phyloP scores from a whole-genome alignment of 2,329 filamentous ascomycete species.

The Ceratocystis lukuohia region DNA sequence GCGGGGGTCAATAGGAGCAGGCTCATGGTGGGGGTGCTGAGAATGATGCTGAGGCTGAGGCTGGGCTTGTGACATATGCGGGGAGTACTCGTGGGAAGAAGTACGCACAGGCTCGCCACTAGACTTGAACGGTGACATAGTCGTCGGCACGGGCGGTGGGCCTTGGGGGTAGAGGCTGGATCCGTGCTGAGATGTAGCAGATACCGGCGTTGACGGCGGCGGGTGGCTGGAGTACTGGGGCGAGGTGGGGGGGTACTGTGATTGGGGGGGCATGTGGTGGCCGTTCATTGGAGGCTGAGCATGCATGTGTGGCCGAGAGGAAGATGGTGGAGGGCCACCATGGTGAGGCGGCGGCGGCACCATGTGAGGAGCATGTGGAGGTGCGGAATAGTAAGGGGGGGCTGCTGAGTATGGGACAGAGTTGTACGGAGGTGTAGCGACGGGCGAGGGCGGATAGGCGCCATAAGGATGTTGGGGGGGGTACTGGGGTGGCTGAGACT shows the following conservation, averaged over 20 bases:
- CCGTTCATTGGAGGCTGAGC: constrained; percentile 24
- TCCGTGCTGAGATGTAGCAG: constrained; percentile 21
- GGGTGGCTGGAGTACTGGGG: constrained; percentile 23
- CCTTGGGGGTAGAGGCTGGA: constrained; percentile 17
- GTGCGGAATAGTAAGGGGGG: constrained; percentile 23
- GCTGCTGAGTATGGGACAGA: constrained; percentile 30
- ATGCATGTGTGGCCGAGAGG: constrained; percentile 18
- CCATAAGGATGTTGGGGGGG: constrained; percentile 27
- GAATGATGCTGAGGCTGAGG: constrained; percentile 21
- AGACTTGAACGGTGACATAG: constrained; percentile 18
- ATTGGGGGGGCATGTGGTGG: constrained; percentile 24
- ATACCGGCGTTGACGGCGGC: constrained; percentile 24
- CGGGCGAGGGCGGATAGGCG: constrained; percentile 34
- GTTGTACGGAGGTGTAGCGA: constrained; percentile 39
- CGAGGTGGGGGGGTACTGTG: constrained; percentile 26
- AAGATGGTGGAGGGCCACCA: constrained; percentile 1
- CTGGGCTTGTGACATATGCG: constrained; percentile 29
- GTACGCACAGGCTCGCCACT: constrained; percentile 15
- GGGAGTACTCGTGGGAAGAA: constrained; percentile 27
- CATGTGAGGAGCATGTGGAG: constrained; percentile 23
- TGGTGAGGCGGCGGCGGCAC: constrained; percentile 22
- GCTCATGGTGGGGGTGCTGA: constrained; percentile 23
- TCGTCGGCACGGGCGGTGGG: constrained; percentile 13
- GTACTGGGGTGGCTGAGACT: constrained; percentile 26
- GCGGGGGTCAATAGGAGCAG: constrained; percentile 30